Percentiles rank a stretch among this genome's conserved stretches.
Conservation (phyloP, 2,329 filamentous ascomycete species). For the Arthrobotrys conoides region DNA sequence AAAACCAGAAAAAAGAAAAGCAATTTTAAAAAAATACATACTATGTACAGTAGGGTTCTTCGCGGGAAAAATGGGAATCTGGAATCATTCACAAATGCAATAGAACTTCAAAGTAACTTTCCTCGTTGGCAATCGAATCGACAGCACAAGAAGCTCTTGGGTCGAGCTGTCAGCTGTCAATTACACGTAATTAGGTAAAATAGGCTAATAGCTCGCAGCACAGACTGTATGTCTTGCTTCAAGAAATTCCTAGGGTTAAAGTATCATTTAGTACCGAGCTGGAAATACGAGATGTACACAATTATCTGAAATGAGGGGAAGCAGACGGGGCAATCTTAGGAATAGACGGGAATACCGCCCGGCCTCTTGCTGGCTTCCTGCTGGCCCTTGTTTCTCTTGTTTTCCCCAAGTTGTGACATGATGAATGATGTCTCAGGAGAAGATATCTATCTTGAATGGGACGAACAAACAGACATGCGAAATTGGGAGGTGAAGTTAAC, state of each 20-base stretch:
- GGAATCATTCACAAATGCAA: not conserved
- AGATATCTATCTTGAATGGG: not conserved
- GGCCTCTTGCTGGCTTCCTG: not conserved
- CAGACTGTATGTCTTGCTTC: slow-evolving; percentile 24
- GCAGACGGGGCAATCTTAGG: slow-evolving; percentile 10
- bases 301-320: not conserved
- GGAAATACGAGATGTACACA: slow-evolving; percentile 15
- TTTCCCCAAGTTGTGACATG: not conserved
- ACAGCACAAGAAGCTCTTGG: not conserved
- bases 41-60: slow-evolving; percentile 12
- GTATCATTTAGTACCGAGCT: slow-evolving; percentile 13
- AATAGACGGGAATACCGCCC: slow-evolving; percentile 18
- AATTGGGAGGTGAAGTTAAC: slow-evolving; percentile 31
- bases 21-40: too few species aligned
- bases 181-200: slow-evolving; percentile 47
- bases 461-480: not conserved
- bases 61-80: slow-evolving; percentile 2
- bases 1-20: too few species aligned
- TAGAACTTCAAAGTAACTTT: not conserved
- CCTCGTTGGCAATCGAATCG: not conserved
- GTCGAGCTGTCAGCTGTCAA: slow-evolving; percentile 17
- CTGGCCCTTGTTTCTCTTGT: not conserved
- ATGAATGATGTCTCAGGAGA: too few species aligned
- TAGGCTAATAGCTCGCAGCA: slow-evolving; percentile 42
- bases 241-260: not conserved